Percentiles rank a stretch among this genome's conserved stretches.
Evolutionary conservation across 106 monocot species (phyloP).

Genomic region (Platanthera guangdongensis): DNA sequence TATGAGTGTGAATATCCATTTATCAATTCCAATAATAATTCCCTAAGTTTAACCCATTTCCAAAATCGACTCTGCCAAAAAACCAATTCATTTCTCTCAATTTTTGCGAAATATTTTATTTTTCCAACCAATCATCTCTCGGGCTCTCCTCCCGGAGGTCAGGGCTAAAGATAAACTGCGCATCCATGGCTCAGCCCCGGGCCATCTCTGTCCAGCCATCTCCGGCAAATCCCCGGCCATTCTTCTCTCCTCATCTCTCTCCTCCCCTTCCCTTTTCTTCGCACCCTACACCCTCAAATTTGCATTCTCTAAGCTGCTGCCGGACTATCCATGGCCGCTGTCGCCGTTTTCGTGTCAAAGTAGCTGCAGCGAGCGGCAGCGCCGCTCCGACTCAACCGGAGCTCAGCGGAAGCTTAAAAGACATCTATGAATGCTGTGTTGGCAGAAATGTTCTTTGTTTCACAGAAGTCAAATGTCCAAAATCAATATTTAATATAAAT

Average conservation of each 20-base stretch:
- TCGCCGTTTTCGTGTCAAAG: background rate
- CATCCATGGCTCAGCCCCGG: constrained; percentile 2
- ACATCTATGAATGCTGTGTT: constrained; percentile 33
- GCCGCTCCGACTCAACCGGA: constrained; percentile 6
- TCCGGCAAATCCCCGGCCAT: background rate
- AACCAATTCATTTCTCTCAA: no score
- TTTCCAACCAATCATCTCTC: no score
- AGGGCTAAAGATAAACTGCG: no score
- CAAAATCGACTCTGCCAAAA: no score
- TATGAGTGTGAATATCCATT: no score
- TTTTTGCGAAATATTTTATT: no score
- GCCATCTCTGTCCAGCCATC: background rate
- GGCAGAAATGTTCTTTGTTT: no score
- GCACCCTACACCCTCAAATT: background rate
- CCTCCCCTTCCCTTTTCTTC: background rate
- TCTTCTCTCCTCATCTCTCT: constrained; percentile 1
- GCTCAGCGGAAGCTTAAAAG: constrained; percentile 23
- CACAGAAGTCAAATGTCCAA: no score
- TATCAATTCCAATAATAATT: no score
- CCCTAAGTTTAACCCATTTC: no score
- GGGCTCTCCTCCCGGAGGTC: no score
- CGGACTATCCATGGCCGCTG: background rate
- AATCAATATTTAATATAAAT: no score
- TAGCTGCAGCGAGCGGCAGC: constrained; percentile 3
- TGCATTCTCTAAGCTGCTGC: background rate